Conservation (phyloP, 164 flowering plant species). For the Cinnamomum micranthum region DNA sequence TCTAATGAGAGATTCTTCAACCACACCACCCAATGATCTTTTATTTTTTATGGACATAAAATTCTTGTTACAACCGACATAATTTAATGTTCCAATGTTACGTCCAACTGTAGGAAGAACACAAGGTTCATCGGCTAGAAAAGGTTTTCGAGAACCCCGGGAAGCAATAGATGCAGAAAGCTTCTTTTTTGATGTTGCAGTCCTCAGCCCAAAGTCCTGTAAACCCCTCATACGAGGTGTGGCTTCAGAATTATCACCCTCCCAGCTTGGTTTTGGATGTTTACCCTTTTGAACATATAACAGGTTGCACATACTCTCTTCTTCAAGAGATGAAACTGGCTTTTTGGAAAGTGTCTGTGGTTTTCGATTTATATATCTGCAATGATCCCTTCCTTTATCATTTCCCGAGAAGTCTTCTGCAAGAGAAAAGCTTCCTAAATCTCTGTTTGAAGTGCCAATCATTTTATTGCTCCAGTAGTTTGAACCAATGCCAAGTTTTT, state of each 20-base stretch:
- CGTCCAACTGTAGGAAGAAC: slow-evolving; percentile 22
- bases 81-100: background rate
- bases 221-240: slow-evolving; percentile 70
- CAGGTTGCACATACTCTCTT: slow-evolving; percentile 26
- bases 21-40: slow-evolving; percentile 27
- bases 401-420: slow-evolving; percentile 21
- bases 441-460: slow-evolving; percentile 29
- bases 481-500: slow-evolving; percentile 35
- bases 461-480: slow-evolving; percentile 28
- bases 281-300: slow-evolving; percentile 19
- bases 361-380: slow-evolving; percentile 16
- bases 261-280: slow-evolving; percentile 36
- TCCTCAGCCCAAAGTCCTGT: slow-evolving; percentile 69
- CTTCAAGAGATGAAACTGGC: slow-evolving; percentile 23
- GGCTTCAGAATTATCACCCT: slow-evolving; percentile 46
- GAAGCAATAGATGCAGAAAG: slow-evolving; percentile 24
- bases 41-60: slow-evolving; percentile 31
- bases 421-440: slow-evolving; percentile 14
- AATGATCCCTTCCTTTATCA: no score
- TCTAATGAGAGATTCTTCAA: slow-evolving; percentile 9
- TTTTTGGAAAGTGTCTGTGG: slow-evolving; percentile 26
- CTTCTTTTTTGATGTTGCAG: slow-evolving; percentile 42
- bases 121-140: slow-evolving; percentile 19
- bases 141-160: slow-evolving; percentile 26
- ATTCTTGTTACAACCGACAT: slow-evolving; percentile 22